phyloP scores from a whole-genome alignment of 331 rosid species.

The Spiraea crenata region DNA sequence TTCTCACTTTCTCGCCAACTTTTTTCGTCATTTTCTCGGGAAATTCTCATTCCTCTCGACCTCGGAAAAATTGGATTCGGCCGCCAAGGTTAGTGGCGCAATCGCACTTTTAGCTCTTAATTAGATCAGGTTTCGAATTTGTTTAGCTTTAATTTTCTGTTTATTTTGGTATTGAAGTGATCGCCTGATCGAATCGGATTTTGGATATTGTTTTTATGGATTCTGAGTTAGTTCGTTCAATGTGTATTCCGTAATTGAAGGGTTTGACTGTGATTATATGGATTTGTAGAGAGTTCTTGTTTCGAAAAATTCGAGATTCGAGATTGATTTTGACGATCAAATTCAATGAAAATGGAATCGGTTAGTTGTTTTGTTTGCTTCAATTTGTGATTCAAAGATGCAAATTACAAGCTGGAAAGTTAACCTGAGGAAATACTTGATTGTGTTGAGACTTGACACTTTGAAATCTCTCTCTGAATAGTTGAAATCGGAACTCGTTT shows the following conservation, averaged over 20 bases:
- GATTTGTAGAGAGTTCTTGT: background rate
- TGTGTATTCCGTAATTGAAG: background rate
- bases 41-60: conserved; percentile 9
- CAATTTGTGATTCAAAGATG: background rate
- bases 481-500: background rate
- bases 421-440: conserved; percentile 1
- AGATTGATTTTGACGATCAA: background rate
- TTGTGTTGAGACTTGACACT: background rate
- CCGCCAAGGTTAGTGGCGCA: conserved; percentile 26
- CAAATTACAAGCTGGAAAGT: conserved; percentile 9
- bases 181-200: conserved; percentile 10
- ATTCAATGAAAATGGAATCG: background rate
- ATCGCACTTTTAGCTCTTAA: conserved; percentile 11
- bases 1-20: conserved; percentile 5
- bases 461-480: background rate
- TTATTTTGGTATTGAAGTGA: background rate
- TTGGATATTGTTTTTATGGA: conserved; percentile 1
- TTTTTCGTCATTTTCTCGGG: conserved; percentile 34
- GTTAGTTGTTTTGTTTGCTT: conserved; percentile 14
- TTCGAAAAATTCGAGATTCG: background rate
- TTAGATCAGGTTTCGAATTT: conserved; percentile 33
- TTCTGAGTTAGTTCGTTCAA: conserved; percentile 9
- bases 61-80: conserved; percentile 12
- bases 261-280: too few species aligned
- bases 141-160: background rate